Base-by-base conservation (phyloP, 352 stramenopile genomes). In the Phytophthora constricta region DNA sequence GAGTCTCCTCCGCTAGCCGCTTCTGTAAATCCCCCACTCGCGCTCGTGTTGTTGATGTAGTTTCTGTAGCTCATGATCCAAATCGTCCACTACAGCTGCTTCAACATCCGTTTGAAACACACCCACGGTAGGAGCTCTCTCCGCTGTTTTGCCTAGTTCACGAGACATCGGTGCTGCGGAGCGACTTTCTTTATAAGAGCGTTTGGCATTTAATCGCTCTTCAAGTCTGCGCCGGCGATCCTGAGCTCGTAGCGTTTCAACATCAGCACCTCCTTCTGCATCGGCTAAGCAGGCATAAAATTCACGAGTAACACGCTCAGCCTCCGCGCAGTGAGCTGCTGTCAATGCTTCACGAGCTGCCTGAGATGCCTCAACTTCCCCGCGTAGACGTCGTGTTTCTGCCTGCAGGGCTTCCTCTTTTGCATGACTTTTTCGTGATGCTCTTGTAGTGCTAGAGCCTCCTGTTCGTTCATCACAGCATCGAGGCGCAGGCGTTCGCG, bases 41-140 rank as follows among this genome's bases (percentile, higher is more conserved):
- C 72, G 66, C 1, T 72, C 57, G 22, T 82, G 77, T 39, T 75
- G 58, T 0, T 72, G 71, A 41, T 82, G 65, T 2, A 89, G 41
- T 13, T 69, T 56, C 19, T 61, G 52, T 43, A 84, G 48, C 43
- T 76, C 58, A 1, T 57, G 37, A 11, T 74, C 51, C 10, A 77
- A 25, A 16, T 68, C 55, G 31, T 72, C 65, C 19, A 68, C 23
- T 11, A 76, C 26, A 8, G 49, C 23, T 4, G 41, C 37, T 43
- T 63, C n/a, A 5, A 54, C 22, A 27, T 61, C 46, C n/a, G 20
- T 28, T 42, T 47, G 45, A 25, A 65, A n/a, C 5, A 47, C 27
- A 33, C 20, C 27, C 51, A 47, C 20, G 10, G 43, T 17, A 16
- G 39, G 9, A 1, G 31, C 37, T 31, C 34, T 33, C 48, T 37